These are phyloP conservation scores for Oemleria cerasiformis DNA, from an alignment of 306 rosid genomes.

Conservation along the genomic window DNA sequence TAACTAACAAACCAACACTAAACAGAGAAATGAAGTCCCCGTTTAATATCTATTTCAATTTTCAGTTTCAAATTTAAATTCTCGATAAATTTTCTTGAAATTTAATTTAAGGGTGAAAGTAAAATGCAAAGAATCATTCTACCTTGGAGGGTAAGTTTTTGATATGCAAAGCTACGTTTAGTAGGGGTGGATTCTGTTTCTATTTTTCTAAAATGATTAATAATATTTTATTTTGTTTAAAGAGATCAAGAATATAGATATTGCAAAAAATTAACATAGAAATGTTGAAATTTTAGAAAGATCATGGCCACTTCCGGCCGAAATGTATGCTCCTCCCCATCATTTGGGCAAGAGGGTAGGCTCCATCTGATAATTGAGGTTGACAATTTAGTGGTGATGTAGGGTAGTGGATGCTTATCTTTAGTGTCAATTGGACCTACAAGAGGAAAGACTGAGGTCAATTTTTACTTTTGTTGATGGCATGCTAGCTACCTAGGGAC, in stretches of 20 bases:
- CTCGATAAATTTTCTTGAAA: too few relatives aligned
- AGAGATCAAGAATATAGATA: too few relatives aligned
- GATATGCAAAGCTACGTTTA: neutral
- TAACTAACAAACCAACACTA: neutral
- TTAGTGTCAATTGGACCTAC: neutral
- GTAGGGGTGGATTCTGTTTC: too few relatives aligned
- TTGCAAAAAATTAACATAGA: too few relatives aligned
- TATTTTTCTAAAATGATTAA: too few relatives aligned
- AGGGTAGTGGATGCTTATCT: neutral
- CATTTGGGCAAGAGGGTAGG: neutral
- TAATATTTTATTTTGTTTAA: too few relatives aligned
- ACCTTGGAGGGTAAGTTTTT: neutral
- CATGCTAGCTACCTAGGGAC: too few relatives aligned
- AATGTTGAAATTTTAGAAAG: too few relatives aligned
- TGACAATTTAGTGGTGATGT: neutral
- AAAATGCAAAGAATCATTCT: neutral
- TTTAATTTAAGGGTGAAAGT: neutral
- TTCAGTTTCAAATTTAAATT: too few relatives aligned
- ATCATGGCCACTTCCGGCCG: too few relatives aligned
- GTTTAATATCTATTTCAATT: too few relatives aligned
- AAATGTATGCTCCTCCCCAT: too few relatives aligned
- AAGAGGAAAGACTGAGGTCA: neutral
- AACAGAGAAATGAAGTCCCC: conserved; percentile 1
- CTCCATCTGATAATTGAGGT: conserved; percentile 8
- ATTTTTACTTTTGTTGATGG: neutral